These are phyloP conservation scores for Globisporangium viniferum DNA, from an alignment of 352 stramenopile species.

Conservation along the genomic window DNA sequence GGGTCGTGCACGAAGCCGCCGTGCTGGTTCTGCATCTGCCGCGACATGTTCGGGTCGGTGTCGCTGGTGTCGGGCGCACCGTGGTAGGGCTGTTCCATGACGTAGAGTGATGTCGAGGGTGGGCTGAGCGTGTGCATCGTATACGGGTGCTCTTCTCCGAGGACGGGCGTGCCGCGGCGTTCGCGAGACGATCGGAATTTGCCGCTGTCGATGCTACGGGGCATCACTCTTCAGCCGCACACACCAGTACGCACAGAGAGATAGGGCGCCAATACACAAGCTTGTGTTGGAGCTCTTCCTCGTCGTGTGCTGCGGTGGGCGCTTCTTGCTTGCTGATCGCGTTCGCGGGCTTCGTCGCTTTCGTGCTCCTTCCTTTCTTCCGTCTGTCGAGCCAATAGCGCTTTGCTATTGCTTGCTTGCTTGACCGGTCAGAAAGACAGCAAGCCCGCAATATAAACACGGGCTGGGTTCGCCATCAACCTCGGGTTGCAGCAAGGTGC, in stretches of 20 bases:
- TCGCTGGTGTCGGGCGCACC: conserved; percentile 23
- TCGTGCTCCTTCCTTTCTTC: neutral
- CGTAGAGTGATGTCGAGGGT: conserved; percentile 49
- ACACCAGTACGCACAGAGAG: neutral
- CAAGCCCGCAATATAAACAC: neutral
- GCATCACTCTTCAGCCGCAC: conserved; percentile 8
- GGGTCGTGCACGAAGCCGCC: conserved; percentile 24
- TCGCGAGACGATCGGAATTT: conserved; percentile 30
- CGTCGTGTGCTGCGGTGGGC: neutral
- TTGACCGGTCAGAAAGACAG: neutral
- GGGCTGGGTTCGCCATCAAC: neutral
- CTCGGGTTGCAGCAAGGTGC: neutral
- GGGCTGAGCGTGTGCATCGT: conserved; percentile 44
- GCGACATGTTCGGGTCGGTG: conserved; percentile 5
- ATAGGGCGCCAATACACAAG: neutral
- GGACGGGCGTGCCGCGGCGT: conserved; percentile 60
- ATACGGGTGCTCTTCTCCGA: conserved; percentile 67
- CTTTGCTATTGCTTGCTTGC: neutral
- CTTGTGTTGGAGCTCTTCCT: neutral
- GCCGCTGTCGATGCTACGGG: conserved; percentile 20
- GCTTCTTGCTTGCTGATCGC: neutral
- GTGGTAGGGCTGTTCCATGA: conserved; percentile 60
- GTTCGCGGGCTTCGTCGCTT: neutral
- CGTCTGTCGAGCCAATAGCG: neutral
- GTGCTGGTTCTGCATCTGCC: conserved; percentile 1